These are phyloP conservation scores for Agaricus sinodeliciosus DNA, from an alignment of 768 basidiomycete genomes.

Conservation along the genomic window DNA sequence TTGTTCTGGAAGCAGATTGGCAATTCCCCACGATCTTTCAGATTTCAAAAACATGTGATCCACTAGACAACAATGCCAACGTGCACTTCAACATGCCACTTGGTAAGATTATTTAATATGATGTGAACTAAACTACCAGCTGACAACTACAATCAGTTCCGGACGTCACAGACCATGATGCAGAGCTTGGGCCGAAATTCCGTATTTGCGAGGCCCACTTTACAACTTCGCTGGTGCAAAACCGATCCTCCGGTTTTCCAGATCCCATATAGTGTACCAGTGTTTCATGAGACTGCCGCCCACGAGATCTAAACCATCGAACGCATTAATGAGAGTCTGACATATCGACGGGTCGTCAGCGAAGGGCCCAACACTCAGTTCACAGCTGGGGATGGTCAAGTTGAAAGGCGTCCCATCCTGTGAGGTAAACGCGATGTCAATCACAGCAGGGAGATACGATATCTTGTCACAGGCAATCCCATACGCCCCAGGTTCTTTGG, in stretches of 20 bases:
- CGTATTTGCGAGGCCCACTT: conserved; percentile 8
- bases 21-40: not conserved
- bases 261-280: conserved; percentile 55
- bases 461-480: conserved; percentile 46
- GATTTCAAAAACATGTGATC: conserved; percentile 3
- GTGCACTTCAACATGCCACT: not conserved
- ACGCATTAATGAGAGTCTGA: conserved; percentile 56
- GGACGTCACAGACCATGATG: too few relatives aligned
- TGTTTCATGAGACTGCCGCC: conserved; percentile 54
- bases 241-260: conserved; percentile 40
- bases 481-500: conserved; percentile 47
- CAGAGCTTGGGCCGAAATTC: not conserved
- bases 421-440: conserved; percentile 50
- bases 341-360: conserved; percentile 39
- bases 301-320: conserved; percentile 43
- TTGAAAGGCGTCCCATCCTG: conserved; percentile 42
- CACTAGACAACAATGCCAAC: not conserved
- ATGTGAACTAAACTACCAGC: too few relatives aligned
- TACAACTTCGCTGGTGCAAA: conserved; percentile 39
- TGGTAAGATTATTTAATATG: not conserved
- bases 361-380: conserved; percentile 54
- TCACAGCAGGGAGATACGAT: conserved; percentile 39
- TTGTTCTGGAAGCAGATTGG: conserved; percentile 4
- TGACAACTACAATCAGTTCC: not conserved
- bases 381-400: conserved; percentile 49